A percentile compares a stretch with the other conserved stretches of the same genome.
Conservation (phyloP, 768 basidiomycete species). For the Boletales sp. region DNA sequence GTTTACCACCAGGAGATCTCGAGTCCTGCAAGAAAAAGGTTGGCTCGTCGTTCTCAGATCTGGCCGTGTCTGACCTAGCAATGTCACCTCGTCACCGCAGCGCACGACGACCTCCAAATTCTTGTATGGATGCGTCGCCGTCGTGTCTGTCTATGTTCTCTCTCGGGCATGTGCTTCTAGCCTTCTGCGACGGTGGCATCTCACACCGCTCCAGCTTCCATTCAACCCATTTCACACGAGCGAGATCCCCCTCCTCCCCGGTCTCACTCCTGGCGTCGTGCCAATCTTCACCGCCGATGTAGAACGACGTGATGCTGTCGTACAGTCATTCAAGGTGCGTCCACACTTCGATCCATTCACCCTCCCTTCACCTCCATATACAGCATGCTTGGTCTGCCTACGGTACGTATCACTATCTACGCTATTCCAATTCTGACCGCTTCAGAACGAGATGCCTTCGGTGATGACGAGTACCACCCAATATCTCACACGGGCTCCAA, state of each 20-base stretch:
- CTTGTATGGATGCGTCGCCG: slow-evolving; percentile 9
- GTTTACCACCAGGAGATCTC: too few species aligned
- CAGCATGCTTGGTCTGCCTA: slow-evolving; percentile 88
- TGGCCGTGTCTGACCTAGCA: too few species aligned
- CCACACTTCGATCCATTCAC: background rate
- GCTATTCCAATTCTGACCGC: slow-evolving; percentile 9
- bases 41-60: too few species aligned
- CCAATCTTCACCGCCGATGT: slow-evolving; percentile 50
- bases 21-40: too few species aligned
- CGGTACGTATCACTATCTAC: slow-evolving; percentile 43
- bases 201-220: slow-evolving; percentile 16
- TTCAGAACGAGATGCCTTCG: slow-evolving; percentile 85
- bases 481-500: slow-evolving; percentile 72
- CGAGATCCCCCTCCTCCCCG: slow-evolving; percentile 8
- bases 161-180: slow-evolving; percentile 18
- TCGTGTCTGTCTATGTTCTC: slow-evolving; percentile 9
- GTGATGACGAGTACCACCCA: slow-evolving; percentile 90
- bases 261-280: slow-evolving; percentile 15
- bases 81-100: background rate
- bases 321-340: slow-evolving; percentile 75
- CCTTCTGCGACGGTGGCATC: background rate
- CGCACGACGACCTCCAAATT: background rate
- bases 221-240: slow-evolving; percentile 2
- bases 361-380: slow-evolving; percentile 11
- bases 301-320: slow-evolving; percentile 63